Evolutionary conservation across 2,329 filamentous ascomycete species (phyloP).

Genomic region (Monosporascus sp.): DNA sequence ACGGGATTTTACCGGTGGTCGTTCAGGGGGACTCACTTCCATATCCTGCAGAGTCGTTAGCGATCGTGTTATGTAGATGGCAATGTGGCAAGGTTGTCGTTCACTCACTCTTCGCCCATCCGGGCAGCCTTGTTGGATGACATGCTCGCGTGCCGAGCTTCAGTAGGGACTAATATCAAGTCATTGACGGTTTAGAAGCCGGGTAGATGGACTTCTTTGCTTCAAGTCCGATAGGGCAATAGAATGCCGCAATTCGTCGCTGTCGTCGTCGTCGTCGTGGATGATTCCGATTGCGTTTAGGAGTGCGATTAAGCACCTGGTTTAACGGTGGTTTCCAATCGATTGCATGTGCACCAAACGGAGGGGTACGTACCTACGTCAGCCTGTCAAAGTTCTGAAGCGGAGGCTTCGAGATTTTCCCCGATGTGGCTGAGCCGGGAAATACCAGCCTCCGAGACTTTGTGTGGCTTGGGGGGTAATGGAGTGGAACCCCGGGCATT

Average conservation of each 20-base stretch:
- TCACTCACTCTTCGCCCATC: slow-evolving; percentile 57
- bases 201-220: neutral
- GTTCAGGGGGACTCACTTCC: slow-evolving; percentile 65
- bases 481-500: neutral
- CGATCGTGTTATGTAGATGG: neutral
- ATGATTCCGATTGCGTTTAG: neutral
- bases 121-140: slow-evolving; percentile 56
- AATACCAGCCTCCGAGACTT: neutral
- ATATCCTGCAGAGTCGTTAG: slow-evolving; percentile 56
- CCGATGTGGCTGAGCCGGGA: neutral
- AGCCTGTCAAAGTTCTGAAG: neutral
- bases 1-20: no score
- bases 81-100: neutral
- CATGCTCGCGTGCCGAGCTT: slow-evolving; percentile 37
- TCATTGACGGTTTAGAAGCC: slow-evolving; percentile 14
- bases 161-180: slow-evolving; percentile 8
- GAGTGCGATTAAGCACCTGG: neutral
- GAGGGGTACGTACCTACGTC: neutral
- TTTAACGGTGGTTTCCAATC: neutral
- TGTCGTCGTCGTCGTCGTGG: neutral
- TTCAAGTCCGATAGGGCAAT: no score
- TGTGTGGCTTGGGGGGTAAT: neutral
- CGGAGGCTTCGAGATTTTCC: neutral
- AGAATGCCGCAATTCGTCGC: neutral
- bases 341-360: neutral